These are phyloP conservation scores for Sclerotinia glacialis DNA, from an alignment of 2,329 filamentous ascomycete genomes.

Conservation along the genomic window DNA sequence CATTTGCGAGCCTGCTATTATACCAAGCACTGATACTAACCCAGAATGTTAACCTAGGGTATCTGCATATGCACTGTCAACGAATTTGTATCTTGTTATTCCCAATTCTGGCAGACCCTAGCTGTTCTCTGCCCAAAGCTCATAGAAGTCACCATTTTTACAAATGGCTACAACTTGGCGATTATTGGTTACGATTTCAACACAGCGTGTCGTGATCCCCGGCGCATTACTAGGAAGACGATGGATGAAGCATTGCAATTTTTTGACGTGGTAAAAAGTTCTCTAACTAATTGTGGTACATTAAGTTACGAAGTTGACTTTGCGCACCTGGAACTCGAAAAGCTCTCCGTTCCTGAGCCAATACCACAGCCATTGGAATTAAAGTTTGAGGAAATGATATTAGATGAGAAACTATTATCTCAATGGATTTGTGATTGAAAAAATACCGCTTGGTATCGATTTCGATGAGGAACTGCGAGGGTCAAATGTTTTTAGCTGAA, in stretches of 20 bases:
- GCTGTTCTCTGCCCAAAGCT: not conserved
- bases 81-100: not conserved
- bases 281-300: not conserved
- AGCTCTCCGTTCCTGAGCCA: not conserved
- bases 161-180: not conserved
- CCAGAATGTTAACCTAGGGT: not conserved
- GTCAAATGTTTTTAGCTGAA: not conserved
- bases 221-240: not conserved
- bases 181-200: not conserved
- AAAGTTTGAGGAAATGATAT: not conserved
- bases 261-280: not conserved
- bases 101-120: not conserved
- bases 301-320: not conserved
- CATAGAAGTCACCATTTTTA: not conserved
- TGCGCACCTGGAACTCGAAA: too few species aligned
- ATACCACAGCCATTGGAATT: not conserved
- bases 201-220: not conserved
- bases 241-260: not conserved
- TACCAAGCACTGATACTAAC: not conserved
- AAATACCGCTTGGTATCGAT: not conserved
- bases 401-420: not conserved
- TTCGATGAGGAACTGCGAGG: not conserved
- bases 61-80: rapidly evolving
- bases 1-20: not conserved
- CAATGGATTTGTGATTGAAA: not conserved